Evolutionary conservation across 768 basidiomycete genomes (phyloP).

Genomic region (Rhodotorula babjevae): DNA sequence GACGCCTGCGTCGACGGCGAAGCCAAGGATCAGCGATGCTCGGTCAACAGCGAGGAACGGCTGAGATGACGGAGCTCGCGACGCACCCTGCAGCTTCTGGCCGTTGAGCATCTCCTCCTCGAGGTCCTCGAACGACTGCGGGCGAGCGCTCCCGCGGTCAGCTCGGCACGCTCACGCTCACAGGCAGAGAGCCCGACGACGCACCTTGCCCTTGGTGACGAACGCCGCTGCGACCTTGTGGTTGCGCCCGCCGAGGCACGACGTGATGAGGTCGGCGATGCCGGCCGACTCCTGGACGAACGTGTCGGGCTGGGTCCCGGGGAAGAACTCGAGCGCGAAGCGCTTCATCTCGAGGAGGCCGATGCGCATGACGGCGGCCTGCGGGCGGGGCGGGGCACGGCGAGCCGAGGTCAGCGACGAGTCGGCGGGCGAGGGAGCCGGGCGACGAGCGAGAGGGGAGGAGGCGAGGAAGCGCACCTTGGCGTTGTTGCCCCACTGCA

Average conservation of each 20-base stretch:
- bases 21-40: too few relatives aligned
- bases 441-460: neutral
- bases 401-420: too few relatives aligned
- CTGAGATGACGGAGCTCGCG: neutral
- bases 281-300: slow-evolving; percentile 52
- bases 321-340: slow-evolving; percentile 51
- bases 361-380: slow-evolving; percentile 54
- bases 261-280: slow-evolving; percentile 53
- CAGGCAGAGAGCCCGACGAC: too few relatives aligned
- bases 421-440: neutral
- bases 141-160: neutral
- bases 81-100: slow-evolving; percentile 51
- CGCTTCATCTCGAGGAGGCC: slow-evolving; percentile 53
- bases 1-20: slow-evolving; percentile 10
- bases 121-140: slow-evolving; percentile 49
- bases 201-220: slow-evolving; percentile 50
- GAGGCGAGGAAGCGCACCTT: slow-evolving; percentile 36
- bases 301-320: slow-evolving; percentile 48
- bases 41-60: too few relatives aligned
- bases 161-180: too few relatives aligned
- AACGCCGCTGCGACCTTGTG: slow-evolving; percentile 51
- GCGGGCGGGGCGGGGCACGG: neutral
- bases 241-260: slow-evolving; percentile 47
- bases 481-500: slow-evolving; percentile 51
- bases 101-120: slow-evolving; percentile 51